Evolutionary conservation across 306 rosid species (phyloP).

Genomic region (Sesbania bispinosa): DNA sequence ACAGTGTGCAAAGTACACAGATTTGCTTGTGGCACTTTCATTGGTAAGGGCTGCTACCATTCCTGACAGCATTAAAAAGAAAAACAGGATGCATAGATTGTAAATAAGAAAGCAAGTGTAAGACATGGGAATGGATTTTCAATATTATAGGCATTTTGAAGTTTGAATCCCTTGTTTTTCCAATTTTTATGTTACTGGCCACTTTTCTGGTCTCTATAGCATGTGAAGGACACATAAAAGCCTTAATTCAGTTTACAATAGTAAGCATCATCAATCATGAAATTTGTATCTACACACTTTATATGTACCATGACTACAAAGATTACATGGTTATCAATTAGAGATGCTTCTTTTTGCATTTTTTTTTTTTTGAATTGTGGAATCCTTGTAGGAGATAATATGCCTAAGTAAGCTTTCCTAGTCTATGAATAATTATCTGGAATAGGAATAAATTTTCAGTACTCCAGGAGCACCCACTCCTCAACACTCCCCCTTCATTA

Average conservation of each 20-base stretch:
- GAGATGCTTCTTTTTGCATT: not conserved
- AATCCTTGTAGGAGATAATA: not conserved
- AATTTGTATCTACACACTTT: not conserved
- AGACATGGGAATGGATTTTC: not conserved
- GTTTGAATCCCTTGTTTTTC: not conserved
- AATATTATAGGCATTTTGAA: not conserved
- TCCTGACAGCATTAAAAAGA: constrained; percentile 40
- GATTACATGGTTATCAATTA: not conserved
- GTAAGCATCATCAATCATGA: not conserved
- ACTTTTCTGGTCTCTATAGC: constrained; percentile 1
- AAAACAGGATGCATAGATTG: not conserved
- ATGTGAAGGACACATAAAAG: not conserved
- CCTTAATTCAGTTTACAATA: not conserved
- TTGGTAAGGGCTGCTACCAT: constrained; percentile 96
- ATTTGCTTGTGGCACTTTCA: constrained; percentile 95
- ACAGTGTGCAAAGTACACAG: constrained; percentile 90
- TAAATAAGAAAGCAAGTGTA: constrained; percentile 7
- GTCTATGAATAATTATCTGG: not conserved
- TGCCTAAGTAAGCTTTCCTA: not conserved
- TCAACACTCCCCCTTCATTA: no score
- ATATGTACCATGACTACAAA: not conserved
- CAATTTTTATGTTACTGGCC: not conserved
- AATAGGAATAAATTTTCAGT: no score
- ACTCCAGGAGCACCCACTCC: no score
- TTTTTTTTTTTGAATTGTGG: not conserved